These are phyloP conservation scores for Blastobotrys serpentis DNA, from an alignment of 1,139 yeast species.

Conservation along the genomic window DNA sequence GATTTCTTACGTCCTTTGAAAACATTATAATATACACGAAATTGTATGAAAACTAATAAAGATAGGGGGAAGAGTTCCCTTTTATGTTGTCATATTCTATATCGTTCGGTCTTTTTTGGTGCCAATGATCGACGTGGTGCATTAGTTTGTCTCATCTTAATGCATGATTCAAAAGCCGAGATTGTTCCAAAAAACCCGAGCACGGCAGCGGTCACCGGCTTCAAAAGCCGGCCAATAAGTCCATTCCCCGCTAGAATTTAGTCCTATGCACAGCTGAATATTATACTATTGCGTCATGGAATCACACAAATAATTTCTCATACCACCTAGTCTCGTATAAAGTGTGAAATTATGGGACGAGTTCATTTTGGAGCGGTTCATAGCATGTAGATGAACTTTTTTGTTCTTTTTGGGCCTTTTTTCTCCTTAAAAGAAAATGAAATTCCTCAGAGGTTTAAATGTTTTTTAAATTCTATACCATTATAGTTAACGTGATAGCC, in stretches of 20 bases:
- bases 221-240: not conserved
- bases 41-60: too few species aligned
- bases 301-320: too few species aligned
- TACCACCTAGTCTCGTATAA: too few species aligned
- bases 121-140: not conserved
- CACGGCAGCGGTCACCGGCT: not conserved
- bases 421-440: too few species aligned
- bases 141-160: not conserved
- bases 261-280: not conserved
- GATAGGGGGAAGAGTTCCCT: not conserved
- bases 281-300: not conserved
- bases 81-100: not conserved
- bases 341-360: too few species aligned
- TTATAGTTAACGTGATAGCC: too few species aligned
- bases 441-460: too few species aligned
- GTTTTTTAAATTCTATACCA: too few species aligned
- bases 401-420: too few species aligned
- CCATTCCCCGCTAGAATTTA: not conserved
- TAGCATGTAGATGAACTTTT: too few species aligned
- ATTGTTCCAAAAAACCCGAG: not conserved
- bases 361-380: too few species aligned
- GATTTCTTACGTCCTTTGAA: not conserved
- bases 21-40: not conserved
- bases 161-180: conserved; percentile 1
- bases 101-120: not conserved